These are phyloP conservation scores for Tothia fuscella DNA, from an alignment of 2,329 filamentous ascomycete genomes.

Conservation along the genomic window DNA sequence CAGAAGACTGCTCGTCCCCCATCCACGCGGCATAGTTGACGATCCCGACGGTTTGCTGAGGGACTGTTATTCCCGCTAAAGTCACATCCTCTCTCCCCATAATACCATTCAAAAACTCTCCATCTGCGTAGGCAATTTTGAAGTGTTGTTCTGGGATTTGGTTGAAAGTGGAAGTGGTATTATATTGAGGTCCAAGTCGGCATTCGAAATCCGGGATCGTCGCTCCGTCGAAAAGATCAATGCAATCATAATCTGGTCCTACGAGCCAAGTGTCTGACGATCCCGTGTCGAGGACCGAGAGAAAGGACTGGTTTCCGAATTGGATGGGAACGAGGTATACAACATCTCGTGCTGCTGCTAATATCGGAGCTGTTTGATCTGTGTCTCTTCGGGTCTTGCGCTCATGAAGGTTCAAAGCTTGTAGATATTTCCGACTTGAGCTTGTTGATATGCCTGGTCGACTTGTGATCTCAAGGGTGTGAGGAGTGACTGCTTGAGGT, in stretches of 20 bases:
- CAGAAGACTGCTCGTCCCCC: conserved; percentile 9
- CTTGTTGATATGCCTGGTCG: no score
- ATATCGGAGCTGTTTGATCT: no score
- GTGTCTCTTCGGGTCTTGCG: no score
- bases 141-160: not conserved
- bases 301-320: conserved; percentile 4
- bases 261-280: conserved; percentile 10
- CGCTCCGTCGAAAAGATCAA: not conserved
- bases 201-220: not conserved
- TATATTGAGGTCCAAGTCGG: conserved; percentile 9
- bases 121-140: conserved; percentile 9
- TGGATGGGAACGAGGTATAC: conserved; percentile 5
- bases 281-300: conserved; percentile 9
- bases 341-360: not conserved
- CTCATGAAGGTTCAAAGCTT: no score
- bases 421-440: no score
- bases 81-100: conserved; percentile 8
- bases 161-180: not conserved
- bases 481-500: no score
- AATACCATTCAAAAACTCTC: conserved; percentile 8
- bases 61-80: conserved; percentile 6
- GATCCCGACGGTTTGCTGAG: conserved; percentile 4
- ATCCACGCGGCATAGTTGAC: conserved; percentile 8
- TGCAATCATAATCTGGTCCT: conserved; percentile 1
- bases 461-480: no score